Percentiles rank a stretch among this genome's conserved stretches.
Conservation (phyloP, 2,329 filamentous ascomycete genomes). For the Colletotrichum cereale region DNA sequence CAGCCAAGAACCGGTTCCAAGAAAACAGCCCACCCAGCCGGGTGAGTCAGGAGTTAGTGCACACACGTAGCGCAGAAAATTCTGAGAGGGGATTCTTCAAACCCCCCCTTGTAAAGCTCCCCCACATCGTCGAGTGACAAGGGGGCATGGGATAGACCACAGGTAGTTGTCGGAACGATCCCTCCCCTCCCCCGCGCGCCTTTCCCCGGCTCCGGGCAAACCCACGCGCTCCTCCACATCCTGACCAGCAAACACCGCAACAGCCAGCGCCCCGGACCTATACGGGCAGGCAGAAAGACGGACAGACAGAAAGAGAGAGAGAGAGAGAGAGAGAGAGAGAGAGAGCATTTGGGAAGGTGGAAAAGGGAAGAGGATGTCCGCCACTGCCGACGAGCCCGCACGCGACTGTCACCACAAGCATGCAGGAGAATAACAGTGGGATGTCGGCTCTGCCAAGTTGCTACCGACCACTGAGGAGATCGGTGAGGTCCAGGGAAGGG, state of each 20-base stretch:
- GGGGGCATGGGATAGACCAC: not conserved
- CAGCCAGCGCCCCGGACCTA: not conserved
- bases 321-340: not conserved
- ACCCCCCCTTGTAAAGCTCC: not conserved
- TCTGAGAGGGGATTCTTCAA: not conserved
- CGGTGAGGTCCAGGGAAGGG: conserved; percentile 52
- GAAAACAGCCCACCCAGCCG: not conserved
- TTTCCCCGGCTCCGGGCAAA: conserved; percentile 31
- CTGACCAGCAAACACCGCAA: not conserved
- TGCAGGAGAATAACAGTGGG: conserved; percentile 39
- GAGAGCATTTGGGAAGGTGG: not conserved
- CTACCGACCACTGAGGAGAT: conserved; percentile 31
- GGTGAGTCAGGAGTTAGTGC: conserved; percentile 25
- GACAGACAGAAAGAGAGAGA: not conserved
- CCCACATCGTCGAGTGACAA: conserved; percentile 35
- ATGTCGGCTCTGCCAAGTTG: conserved; percentile 33
- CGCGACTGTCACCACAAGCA: conserved; percentile 34
- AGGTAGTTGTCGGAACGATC: not conserved
- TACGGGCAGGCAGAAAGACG: conserved; percentile 1
- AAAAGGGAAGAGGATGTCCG: conserved; percentile 25
- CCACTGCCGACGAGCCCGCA: conserved; percentile 27
- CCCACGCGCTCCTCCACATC: conserved; percentile 16
- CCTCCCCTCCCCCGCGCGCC: conserved; percentile 10
- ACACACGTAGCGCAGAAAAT: not conserved
- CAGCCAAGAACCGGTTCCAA: not conserved